Base-by-base conservation (phyloP, 176 grass and related monocot species). In the Triticum monococcum region DNA sequence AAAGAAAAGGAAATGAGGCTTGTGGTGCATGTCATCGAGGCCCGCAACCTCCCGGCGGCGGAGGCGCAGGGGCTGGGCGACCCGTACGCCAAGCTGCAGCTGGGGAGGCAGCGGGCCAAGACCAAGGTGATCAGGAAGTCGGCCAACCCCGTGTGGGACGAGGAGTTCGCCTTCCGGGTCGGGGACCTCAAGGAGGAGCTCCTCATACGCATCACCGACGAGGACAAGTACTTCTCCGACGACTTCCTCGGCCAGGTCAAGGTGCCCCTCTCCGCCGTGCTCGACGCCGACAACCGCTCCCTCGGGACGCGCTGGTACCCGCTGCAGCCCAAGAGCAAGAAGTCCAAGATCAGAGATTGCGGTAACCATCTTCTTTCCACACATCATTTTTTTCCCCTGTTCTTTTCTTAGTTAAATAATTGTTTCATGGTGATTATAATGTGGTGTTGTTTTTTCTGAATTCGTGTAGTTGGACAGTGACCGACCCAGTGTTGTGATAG, bases 171-270 rank as follows among this genome's bases (percentile, higher is more conserved):
- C 65, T 94, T 99, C 82, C 92, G 87, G 1, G 94, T 99, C 17
- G 92, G 89, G 8, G 90, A 96, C 81, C 92, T 99, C 79, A 81
- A 81, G 60, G 90, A 96, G 20, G 89, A 96, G 79, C 94, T 99
- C 77, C 64, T 26, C 64, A 40, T 99, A 37, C 57, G 31, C 80
- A 85, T 99, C 32, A 81, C 96, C 48, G 89, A 96, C 74, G 94
- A 99, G 86, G 97, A 99, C 79, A 89, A 84, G 30, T 96, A 94
- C 82, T 99, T 99, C 70, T 30, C 90, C 25, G 97, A 96, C 83
- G 97, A 99, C 89, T 86, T 93, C 72, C 64, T 99, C 18, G 94
- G 97, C 3, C 97, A 93, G 94, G 86, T 99, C 54, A 94, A 81
- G 88, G 87, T 99, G 79, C 94, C 92, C 16, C 87, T 96, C 78